Conservation (phyloP, 352 stramenopile species). For the Pythium rhizo-oryzae region DNA sequence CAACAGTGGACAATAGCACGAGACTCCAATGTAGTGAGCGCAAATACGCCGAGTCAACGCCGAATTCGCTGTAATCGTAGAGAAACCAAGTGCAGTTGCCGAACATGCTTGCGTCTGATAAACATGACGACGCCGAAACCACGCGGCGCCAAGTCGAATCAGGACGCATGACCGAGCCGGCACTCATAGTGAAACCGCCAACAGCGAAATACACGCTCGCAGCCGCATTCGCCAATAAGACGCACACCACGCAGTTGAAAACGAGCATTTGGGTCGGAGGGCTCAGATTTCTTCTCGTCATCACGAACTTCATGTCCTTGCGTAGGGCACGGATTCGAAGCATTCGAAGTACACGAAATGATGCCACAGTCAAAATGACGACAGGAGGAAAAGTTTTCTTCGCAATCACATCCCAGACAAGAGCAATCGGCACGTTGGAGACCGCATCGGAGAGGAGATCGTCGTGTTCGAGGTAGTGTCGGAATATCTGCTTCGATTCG, state of each 20-base stretch:
- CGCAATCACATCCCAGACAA: conserved; percentile 56
- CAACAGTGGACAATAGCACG: conserved; percentile 64
- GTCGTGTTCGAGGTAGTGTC: conserved; percentile 46
- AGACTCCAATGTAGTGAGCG: conserved; percentile 68
- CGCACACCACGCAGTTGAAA: conserved; percentile 19
- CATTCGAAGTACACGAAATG: conserved; percentile 9
- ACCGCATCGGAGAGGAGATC: conserved; percentile 35
- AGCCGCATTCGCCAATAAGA: conserved; percentile 19
- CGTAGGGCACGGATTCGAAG: conserved; percentile 22
- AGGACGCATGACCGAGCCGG: neutral
- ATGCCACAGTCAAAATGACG: neutral
- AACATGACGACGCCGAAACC: conserved; percentile 7
- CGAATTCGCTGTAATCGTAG: conserved; percentile 55
- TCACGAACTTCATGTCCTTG: conserved; percentile 27
- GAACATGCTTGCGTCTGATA: conserved; percentile 36
- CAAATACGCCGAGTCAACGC: conserved; percentile 54
- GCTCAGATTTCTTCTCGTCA: conserved; percentile 32
- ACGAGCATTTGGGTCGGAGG: conserved; percentile 30
- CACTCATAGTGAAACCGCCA: neutral
- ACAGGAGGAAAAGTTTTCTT: conserved; percentile 24
- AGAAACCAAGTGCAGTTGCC: conserved; percentile 73
- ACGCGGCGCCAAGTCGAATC: neutral
- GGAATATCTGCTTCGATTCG: conserved; percentile 27
- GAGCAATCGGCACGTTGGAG: conserved; percentile 38
- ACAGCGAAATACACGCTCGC: conserved; percentile 29